phyloP scores from a whole-genome alignment of 2,329 filamentous ascomycete species.

The Epichloe gansuensis region DNA sequence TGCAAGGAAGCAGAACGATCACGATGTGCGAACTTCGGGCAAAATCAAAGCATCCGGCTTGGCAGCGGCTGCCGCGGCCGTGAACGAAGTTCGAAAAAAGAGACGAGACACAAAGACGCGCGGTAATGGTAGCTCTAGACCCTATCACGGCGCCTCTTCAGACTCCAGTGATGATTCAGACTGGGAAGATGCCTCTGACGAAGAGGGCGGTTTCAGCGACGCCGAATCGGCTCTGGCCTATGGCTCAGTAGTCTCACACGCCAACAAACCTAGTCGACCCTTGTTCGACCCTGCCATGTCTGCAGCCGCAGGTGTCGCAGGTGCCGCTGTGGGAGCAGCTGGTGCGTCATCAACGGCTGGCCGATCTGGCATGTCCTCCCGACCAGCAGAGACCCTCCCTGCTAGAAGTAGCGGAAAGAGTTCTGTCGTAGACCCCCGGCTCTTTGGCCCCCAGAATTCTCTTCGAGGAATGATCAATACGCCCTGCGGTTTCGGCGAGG shows the following conservation, averaged over 20 bases:
- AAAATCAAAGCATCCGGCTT: constrained; percentile 13
- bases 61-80: constrained; percentile 26
- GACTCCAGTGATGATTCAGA: constrained; percentile 34
- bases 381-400: constrained; percentile 5
- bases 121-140: constrained; percentile 29
- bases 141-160: constrained; percentile 17
- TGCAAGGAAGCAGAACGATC: constrained; percentile 36
- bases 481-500: constrained; percentile 40
- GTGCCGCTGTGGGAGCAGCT: constrained; percentile 23
- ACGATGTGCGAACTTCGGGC: constrained; percentile 32
- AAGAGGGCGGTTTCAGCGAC: constrained; percentile 23
- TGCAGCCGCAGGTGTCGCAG: constrained; percentile 18
- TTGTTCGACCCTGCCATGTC: constrained; percentile 7
- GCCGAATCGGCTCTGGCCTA: constrained; percentile 29
- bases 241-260: constrained; percentile 16
- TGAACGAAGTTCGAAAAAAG: constrained; percentile 29
- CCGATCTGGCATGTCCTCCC: neutral
- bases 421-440: constrained; percentile 42
- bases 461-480: constrained; percentile 37
- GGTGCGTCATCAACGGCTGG: constrained; percentile 4
- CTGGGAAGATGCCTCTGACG: constrained; percentile 44
- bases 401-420: constrained; percentile 24
- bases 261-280: constrained; percentile 9
- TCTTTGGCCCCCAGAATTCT: constrained; percentile 50
- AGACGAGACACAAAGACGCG: constrained; percentile 22